These are phyloP conservation scores for Mollisia scopiformis DNA, from an alignment of 2,329 filamentous ascomycete species.

Conservation along the genomic window DNA sequence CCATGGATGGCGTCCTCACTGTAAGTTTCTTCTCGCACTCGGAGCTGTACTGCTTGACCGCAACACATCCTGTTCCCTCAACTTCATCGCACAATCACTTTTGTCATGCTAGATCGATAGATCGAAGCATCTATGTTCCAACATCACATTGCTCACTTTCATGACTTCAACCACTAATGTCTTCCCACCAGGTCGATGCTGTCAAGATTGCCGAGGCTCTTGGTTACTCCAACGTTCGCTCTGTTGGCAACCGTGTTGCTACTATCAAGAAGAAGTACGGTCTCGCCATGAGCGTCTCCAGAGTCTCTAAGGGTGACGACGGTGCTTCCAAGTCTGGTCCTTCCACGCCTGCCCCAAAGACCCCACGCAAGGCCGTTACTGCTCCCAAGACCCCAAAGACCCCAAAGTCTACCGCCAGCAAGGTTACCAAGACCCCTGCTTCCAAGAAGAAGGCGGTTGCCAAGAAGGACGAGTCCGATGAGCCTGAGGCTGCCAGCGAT, in stretches of 20 bases:
- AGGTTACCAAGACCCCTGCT: background rate
- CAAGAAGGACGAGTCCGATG: too few relatives aligned
- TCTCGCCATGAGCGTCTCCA: constrained; percentile 10
- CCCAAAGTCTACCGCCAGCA: background rate
- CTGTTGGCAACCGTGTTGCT: constrained; percentile 28
- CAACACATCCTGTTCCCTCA: background rate
- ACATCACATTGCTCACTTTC: background rate
- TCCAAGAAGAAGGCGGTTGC: background rate
- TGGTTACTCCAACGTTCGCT: constrained; percentile 25
- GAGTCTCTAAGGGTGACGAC: background rate
- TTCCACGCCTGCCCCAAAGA: background rate
- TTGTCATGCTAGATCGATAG: too few relatives aligned
- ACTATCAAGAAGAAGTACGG: constrained; percentile 33
- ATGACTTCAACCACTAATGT: background rate
- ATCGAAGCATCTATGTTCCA: too few relatives aligned
- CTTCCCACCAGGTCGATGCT: constrained; percentile 24
- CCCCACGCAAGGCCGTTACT: background rate
- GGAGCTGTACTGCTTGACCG: too few relatives aligned
- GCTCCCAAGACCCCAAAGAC: constrained; percentile 16
- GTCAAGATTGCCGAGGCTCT: constrained; percentile 23
- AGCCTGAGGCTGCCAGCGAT: too few relatives aligned
- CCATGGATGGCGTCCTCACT: constrained; percentile 24
- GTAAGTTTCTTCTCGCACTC: constrained; percentile 17
- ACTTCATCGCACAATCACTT: background rate
- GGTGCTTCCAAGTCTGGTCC: constrained; percentile 1